Base-by-base conservation (phyloP, 1,284 basidiomycete species). In the Puccinia brachypodii region DNA sequence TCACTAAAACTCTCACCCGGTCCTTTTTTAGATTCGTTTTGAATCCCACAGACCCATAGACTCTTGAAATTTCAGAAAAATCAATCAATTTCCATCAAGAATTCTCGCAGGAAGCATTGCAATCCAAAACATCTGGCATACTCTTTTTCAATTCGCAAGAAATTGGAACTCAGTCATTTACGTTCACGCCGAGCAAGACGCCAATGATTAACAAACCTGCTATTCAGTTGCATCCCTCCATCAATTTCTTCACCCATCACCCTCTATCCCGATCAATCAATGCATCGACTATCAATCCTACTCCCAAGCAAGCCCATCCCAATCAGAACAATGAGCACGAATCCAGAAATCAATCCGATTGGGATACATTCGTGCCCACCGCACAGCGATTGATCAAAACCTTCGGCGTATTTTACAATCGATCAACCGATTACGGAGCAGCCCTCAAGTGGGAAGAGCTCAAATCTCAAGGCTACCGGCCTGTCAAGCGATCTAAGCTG, bases 381-480 rank as follows among this genome's bases (percentile, higher is more conserved):
- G 53, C 71, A 4, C 22, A 47, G n/a, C 69, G 50, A 50, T 44
- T 81, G 44, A 74, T 81, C 16, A 56, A 71, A 44, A 33, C 42
- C 13, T 74, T 73, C 53, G 69, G 58, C 1, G 33, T 60, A 64
- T 81, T 81, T 36, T 81, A 81, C 38, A 81, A 81, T 40, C 68
- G 78, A 4, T 81, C 78, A 9, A 71, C 68, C 36, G 56, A 74
- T 66, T 62, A 66, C 31, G 22, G 40, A 60, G 69, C 78, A 14
- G 69, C 78, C 19, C 1, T 62, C 28, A 81, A 66, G 36, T 81
- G 78, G 78, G 56, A 74, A 50, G 56, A 47, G 31, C 71, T 81
- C 44, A 58, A 60, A 38, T n/a, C 78, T 44, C 69, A 81, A 53
- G 78, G 78, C 42, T 81, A 81, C 60, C 68, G 71, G 56, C 78